Percentiles rank a stretch among this genome's conserved stretches.
Conservation (phyloP, 371 early-diverging fungal species). For the Lichtheimia ramosa region DNA sequence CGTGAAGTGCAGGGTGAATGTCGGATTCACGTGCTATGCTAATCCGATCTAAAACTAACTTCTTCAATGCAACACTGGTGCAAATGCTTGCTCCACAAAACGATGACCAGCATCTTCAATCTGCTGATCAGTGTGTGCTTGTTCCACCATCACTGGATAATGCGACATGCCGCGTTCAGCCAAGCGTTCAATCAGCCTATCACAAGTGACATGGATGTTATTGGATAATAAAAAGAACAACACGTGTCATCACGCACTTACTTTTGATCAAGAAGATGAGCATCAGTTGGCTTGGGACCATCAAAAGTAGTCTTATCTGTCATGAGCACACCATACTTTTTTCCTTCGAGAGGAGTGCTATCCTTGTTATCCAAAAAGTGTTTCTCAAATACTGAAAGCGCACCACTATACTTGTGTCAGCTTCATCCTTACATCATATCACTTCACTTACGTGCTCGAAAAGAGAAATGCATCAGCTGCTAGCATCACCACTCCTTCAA, state of each 20-base stretch:
- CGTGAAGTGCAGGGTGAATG: neutral
- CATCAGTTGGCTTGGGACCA: constrained; percentile 13
- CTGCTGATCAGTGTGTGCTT: constrained; percentile 13
- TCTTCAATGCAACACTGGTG: too few relatives aligned
- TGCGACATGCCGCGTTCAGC: constrained; percentile 13
- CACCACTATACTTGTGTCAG: constrained; percentile 13
- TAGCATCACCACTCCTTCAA: constrained; percentile 10
- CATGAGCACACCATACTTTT: constrained; percentile 21
- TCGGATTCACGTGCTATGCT: neutral
- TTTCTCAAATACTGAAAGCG: constrained; percentile 28
- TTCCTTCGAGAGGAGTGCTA: constrained; percentile 14
- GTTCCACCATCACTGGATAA: constrained; percentile 17
- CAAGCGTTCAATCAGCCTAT: constrained; percentile 14
- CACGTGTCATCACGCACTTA: neutral
- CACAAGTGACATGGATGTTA: neutral
- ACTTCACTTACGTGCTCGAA: constrained; percentile 19
- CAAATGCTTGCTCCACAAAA: constrained; percentile 3
- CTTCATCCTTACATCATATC: neutral
- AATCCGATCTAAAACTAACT: too few relatives aligned
- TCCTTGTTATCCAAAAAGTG: constrained; percentile 15
- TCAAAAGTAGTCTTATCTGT: constrained; percentile 24
- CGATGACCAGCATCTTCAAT: constrained; percentile 17
- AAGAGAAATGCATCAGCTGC: constrained; percentile 22
- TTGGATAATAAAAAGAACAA: neutral
- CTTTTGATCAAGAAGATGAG: constrained; percentile 15